Conservation (phyloP, 495 filamentous ascomycete genomes). For the Penicillium flavigenum region DNA sequence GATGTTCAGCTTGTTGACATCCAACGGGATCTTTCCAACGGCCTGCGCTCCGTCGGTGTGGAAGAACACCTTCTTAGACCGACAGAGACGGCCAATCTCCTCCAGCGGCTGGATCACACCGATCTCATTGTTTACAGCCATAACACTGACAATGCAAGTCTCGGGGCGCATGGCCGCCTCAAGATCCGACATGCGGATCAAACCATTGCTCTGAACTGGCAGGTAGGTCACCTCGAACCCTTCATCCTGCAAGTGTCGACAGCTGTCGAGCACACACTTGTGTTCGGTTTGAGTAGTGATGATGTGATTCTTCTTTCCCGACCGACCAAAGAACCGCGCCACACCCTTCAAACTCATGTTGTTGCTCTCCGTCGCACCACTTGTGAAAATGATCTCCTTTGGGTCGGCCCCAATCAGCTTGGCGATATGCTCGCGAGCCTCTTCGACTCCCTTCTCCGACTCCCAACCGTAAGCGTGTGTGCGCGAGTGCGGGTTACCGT, state of each 20-base stretch:
- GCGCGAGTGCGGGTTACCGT: slow-evolving; percentile 95
- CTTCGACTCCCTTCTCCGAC: slow-evolving; percentile 87
- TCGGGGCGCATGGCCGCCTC: slow-evolving; percentile 89
- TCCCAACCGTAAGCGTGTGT: slow-evolving; percentile 99
- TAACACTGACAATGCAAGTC: slow-evolving; percentile 89
- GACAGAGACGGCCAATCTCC: slow-evolving; percentile 90
- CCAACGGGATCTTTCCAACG: slow-evolving; percentile 93
- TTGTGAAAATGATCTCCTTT: slow-evolving; percentile 98
- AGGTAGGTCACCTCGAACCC: slow-evolving; percentile 96
- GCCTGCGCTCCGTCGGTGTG: slow-evolving; percentile 98
- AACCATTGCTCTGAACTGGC: slow-evolving; percentile 78
- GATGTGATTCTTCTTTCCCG: slow-evolving; percentile 96
- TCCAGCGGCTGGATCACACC: slow-evolving; percentile 94
- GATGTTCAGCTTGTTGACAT: slow-evolving; percentile 95
- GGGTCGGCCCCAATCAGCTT: slow-evolving; percentile 87
- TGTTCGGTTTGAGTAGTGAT: slow-evolving; percentile 97
- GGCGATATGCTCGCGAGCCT: slow-evolving; percentile 80
- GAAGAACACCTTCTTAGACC: slow-evolving; percentile 92
- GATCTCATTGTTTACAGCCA: slow-evolving; percentile 99
- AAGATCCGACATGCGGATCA: slow-evolving; percentile 82
- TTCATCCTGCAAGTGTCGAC: slow-evolving; percentile 93
- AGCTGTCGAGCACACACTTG: slow-evolving; percentile 97
- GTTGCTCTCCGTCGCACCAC: slow-evolving; percentile 96
- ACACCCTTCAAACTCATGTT: slow-evolving; percentile 99
- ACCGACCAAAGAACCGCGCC: slow-evolving; percentile 86